Conservation (phyloP, 1,139 yeast genomes). For the Pichia sp. region DNA sequence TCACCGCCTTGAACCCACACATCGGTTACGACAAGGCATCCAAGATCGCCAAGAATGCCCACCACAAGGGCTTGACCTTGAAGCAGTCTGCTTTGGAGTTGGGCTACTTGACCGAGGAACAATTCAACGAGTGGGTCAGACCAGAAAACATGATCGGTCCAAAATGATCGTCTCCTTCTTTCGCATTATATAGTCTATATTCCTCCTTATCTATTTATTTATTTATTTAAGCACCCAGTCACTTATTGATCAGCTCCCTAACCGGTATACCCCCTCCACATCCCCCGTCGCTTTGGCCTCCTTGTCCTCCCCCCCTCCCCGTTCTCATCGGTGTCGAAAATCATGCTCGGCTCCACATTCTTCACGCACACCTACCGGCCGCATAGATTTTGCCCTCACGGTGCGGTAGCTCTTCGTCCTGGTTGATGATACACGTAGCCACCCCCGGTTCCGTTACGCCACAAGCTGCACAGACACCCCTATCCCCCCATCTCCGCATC, state of each 20-base stretch:
- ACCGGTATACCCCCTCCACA: neutral
- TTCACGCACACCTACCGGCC: neutral
- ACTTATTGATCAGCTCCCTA: neutral
- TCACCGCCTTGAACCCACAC: slow-evolving; percentile 97
- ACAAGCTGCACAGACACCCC: too few relatives aligned
- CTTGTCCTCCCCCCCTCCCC: neutral
- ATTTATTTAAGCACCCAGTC: neutral
- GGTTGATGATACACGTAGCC: too few relatives aligned
- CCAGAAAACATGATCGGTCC: slow-evolving; percentile 99
- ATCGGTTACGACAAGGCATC: slow-evolving; percentile 97
- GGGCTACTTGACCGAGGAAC: slow-evolving; percentile 73
- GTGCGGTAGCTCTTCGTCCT: neutral
- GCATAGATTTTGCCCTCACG: neutral
- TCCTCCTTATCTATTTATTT: neutral
- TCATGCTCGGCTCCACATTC: neutral
- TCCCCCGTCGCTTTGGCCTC: neutral
- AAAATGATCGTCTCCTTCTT: slow-evolving; percentile 33
- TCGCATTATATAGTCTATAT: neutral
- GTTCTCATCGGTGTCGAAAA: slow-evolving; percentile 1
- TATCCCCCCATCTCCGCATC: neutral
- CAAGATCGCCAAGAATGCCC: slow-evolving; percentile 97
- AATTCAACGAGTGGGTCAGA: slow-evolving; percentile 94
- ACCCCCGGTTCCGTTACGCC: too few relatives aligned
- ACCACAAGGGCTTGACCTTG: slow-evolving; percentile 93
- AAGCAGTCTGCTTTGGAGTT: slow-evolving; percentile 92